phyloP scores from a whole-genome alignment of 108 stramenopile species.

The Asterionellopsis glacialis region DNA sequence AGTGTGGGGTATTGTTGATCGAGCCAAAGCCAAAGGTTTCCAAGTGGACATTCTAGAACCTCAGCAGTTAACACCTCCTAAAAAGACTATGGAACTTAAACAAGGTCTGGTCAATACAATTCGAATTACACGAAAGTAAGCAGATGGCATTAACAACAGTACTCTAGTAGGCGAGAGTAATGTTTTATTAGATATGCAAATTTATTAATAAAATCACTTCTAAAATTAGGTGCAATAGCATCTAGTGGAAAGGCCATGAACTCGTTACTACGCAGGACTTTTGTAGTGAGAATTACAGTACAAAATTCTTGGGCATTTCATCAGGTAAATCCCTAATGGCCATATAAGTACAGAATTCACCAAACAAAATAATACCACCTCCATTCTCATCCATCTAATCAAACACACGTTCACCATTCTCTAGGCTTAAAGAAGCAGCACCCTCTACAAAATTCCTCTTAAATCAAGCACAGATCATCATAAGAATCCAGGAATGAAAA shows the following conservation, averaged over 20 bases:
- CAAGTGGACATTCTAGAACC: slow-evolving; percentile 26
- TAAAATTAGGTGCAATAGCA: too few species aligned
- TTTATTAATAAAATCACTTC: too few species aligned
- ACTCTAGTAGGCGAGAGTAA: too few species aligned
- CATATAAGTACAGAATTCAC: slow-evolving; percentile 32
- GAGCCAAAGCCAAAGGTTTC: slow-evolving; percentile 32
- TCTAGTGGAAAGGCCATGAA: too few species aligned
- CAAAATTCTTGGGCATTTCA: too few species aligned
- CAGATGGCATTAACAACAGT: too few species aligned
- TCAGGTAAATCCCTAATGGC: background rate
- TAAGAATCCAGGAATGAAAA: slow-evolving; percentile 12
- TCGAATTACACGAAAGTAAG: slow-evolving; percentile 2
- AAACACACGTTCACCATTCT: slow-evolving; percentile 19
- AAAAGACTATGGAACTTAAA: slow-evolving; percentile 24
- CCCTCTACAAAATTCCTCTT: slow-evolving; percentile 16
- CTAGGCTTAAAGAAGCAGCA: slow-evolving; percentile 5
- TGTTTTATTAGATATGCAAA: too few species aligned
- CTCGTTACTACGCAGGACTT: too few species aligned
- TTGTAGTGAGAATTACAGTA: too few species aligned
- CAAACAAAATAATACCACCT: slow-evolving; percentile 35
- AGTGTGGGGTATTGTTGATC: slow-evolving; percentile 36
- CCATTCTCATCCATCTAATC: slow-evolving; percentile 24
- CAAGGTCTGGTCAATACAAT: slow-evolving; percentile 36
- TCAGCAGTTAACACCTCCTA: slow-evolving; percentile 33
- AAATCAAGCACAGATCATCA: slow-evolving; percentile 14